A percentile compares a stretch with the other conserved stretches of the same genome.
phyloP scores from a whole-genome alignment of 345 rosid species.

The Rhizophora mangle region DNA sequence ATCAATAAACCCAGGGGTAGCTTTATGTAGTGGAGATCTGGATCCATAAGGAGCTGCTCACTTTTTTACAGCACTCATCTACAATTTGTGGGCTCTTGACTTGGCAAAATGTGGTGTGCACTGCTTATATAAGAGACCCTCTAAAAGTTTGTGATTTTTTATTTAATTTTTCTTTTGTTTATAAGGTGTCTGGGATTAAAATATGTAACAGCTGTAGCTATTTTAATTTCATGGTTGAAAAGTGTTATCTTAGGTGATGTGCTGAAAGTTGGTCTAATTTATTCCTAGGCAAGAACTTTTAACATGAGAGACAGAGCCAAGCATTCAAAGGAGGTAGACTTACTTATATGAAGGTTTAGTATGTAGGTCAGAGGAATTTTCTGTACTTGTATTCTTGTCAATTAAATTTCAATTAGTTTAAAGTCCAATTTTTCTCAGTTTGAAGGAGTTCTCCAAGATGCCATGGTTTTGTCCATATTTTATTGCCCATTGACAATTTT shows the following conservation, averaged over 20 bases:
- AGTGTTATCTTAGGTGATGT: slow-evolving; percentile 27
- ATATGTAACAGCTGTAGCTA: slow-evolving; percentile 17
- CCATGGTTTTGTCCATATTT: background rate
- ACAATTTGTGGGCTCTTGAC: slow-evolving; percentile 11
- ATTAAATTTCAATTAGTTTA: slow-evolving; percentile 23
- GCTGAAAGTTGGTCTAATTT: slow-evolving; percentile 26
- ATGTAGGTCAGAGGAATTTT: slow-evolving; percentile 35
- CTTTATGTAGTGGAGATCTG: slow-evolving; percentile 8
- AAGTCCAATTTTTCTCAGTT: slow-evolving; percentile 14
- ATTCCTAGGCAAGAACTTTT: slow-evolving; percentile 23
- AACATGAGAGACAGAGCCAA: slow-evolving; percentile 27
- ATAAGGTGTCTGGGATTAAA: slow-evolving; percentile 20
- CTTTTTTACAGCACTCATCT: slow-evolving; percentile 15
- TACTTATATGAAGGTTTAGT: slow-evolving; percentile 26
- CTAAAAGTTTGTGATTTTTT: slow-evolving; percentile 17
- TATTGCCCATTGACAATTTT: background rate
- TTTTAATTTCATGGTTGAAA: slow-evolving; percentile 21
- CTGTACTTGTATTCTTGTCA: slow-evolving; percentile 32
- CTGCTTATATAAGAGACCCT: slow-evolving; percentile 22
- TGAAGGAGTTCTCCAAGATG: slow-evolving; percentile 6
- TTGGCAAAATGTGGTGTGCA: slow-evolving; percentile 25
- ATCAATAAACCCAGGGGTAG: slow-evolving; percentile 31
- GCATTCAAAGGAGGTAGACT: slow-evolving; percentile 33
- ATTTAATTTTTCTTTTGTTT: slow-evolving; percentile 12
- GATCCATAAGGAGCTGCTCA: slow-evolving; percentile 17